phyloP scores from a whole-genome alignment of 1,284 basidiomycete genomes.

The Ustilago loliicola region DNA sequence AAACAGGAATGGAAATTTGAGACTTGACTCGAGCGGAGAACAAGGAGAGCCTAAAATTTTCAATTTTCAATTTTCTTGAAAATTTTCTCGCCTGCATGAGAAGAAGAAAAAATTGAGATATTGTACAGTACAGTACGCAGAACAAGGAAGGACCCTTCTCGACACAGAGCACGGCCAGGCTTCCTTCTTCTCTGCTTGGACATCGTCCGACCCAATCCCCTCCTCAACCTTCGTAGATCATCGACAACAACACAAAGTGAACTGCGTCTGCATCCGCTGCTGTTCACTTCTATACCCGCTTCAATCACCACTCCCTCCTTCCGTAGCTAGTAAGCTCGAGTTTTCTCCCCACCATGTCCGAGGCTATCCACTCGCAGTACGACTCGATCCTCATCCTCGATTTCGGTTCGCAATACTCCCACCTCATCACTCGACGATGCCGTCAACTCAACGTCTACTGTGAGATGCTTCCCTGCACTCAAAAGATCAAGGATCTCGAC shows the following conservation, averaged over 20 bases:
- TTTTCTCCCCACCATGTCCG: constrained; percentile 52
- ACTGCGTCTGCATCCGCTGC: not conserved
- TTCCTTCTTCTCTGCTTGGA: constrained; percentile 43
- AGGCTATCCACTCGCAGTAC: constrained; percentile 90
- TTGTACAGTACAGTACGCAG: constrained; percentile 2
- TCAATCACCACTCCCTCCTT: not conserved
- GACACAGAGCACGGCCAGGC: not conserved
- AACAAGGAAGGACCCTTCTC: constrained; percentile 2
- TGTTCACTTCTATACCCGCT: constrained; percentile 13
- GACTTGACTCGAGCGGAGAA: constrained; percentile 11
- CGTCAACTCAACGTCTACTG: constrained; percentile 98
- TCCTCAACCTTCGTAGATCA: constrained; percentile 9
- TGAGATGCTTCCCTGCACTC: constrained; percentile 97
- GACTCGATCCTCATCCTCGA: constrained; percentile 97
- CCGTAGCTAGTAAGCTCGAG: not conserved
- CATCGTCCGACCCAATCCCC: constrained; percentile 40
- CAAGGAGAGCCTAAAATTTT: constrained; percentile 15
- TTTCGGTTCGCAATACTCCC: constrained; percentile 99
- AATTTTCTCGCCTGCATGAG: constrained; percentile 6
- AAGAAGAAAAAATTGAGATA: not conserved
- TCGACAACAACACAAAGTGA: constrained; percentile 4
- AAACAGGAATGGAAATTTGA: not conserved
- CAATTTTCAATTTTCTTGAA: constrained; percentile 1
- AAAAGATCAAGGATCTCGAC: constrained; percentile 86
- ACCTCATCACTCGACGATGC: constrained; percentile 97